Base-by-base conservation (phyloP, 768 basidiomycete species). In the Tricholoma hemisulphureum region DNA sequence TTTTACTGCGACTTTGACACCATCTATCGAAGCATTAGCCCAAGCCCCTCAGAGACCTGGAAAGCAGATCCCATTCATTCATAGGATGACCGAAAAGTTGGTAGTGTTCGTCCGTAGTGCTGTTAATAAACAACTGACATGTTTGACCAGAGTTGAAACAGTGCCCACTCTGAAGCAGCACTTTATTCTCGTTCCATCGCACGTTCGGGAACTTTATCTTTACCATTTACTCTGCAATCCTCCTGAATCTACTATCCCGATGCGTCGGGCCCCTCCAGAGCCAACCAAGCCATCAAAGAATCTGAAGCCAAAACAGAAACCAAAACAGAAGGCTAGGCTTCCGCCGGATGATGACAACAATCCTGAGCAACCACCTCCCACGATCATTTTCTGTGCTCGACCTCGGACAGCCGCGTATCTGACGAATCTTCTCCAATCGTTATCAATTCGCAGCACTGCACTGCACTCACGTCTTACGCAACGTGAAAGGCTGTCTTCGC, bases 401-500 rank as follows among this genome's bases (percentile, higher is more conserved):
- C 83, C 95, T 34, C 85, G 87, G 55, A 95, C 95, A 0, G 95
- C 89, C 0, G 95, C 95, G 16, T 97, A 96, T 70, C 79, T 99
- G 57, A 90, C 93, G 8, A 70, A 79, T 29, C 72, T 98, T 31
- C 78, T 98, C 58, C 87, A 93, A 65, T 83, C 86, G 16, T 77
- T 95, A 54, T 80, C 79, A 7, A 91, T 99, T 63, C 86, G 94
- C 29, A 89, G 87, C 56, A 92, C 95, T 0, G 86, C 95, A 11
- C 79, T 99, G 26, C 97, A 99, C 73, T 97, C 95, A 3, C 87
- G 93, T 41, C 81, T 99, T 26, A 93, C 93, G 18, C 97, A 99
- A 71, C 86, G 91, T 37, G 93, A 96, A 64, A 84, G 97, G 20
- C 74, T 98, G 35, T 76, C 81, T 3, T 93, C 93, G 9, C 75